Evolutionary conservation across 192 early-diverging fungal species (phyloP), one percentile per base, ranked within the genome.

Genomic region (Umbelopsis sp.): DNA sequence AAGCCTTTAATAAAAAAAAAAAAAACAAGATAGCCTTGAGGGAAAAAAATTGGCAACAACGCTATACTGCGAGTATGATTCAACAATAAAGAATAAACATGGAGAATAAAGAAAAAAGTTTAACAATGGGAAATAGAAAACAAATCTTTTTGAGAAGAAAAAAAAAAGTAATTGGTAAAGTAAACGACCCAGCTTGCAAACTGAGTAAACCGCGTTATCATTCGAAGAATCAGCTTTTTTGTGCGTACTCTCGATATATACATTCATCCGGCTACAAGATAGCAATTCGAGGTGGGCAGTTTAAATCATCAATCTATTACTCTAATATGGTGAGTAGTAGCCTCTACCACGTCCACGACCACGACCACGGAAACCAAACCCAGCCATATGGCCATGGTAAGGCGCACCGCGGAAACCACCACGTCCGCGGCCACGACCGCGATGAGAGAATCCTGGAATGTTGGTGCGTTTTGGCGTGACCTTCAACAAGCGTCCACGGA

Each of bases 381-480:
- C 70, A 48, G 84, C 78, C 21, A 68, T 74, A 44, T 82, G 74
- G 13, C 81, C 81, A 58, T 77, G 76, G 67, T 71, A 71, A 64
- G 76, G 64, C 46, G 88, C 89, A 23, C 93, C 91, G 46, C 91
- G 85, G 69, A 85, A 91, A 50, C 82, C 89, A 53, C 89, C 90
- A 49, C 91, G 83, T 22, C 87, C 86, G 47, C 90, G 86, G 12
- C 93, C 93, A 65, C 91, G 84, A 27, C 94, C 94, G 58, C 94
- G 88, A 41, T 78, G 74, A 67, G 85, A 80, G 81, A 94, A 88
- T n/a, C 91, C 91, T 9, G 96, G 95, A 47, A 99, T 80, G 71
- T 99, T 99, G 46, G 95, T 97, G 44, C 97, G 92, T 80, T 99
- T 99, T 21, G 93, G 82, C 27, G 90, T 90, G 30, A 93, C 92